Evolutionary conservation across 495 filamentous ascomycete genomes (phyloP).

Genomic region (Sabuloglossum arenarium): DNA sequence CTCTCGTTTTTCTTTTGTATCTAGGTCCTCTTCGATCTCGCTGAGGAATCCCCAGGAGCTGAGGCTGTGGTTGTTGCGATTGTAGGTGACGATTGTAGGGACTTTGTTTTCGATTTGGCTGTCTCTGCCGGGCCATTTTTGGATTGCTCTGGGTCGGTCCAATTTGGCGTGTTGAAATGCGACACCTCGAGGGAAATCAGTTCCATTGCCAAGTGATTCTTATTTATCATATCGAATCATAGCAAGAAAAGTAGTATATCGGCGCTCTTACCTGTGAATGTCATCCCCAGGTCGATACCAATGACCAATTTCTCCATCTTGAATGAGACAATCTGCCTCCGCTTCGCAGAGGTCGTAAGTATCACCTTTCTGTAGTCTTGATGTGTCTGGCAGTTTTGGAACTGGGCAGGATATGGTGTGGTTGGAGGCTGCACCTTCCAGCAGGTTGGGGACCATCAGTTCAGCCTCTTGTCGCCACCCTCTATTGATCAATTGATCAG

Average conservation of each 20-base stretch:
- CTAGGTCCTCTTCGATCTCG: conserved; percentile 22
- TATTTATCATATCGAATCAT: background rate
- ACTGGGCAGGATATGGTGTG: too few relatives aligned
- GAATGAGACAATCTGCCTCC: background rate
- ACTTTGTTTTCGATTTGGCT: conserved; percentile 38
- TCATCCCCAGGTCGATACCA: conserved; percentile 41
- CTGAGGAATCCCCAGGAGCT: conserved; percentile 37
- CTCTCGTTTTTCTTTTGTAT: conserved; percentile 19
- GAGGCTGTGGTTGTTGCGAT: conserved; percentile 14
- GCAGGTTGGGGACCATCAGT: too few relatives aligned
- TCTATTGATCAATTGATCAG: too few relatives aligned
- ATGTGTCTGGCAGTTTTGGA: too few relatives aligned
- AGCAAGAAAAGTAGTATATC: background rate
- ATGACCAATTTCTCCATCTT: conserved; percentile 16
- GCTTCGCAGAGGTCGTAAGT: too few relatives aligned
- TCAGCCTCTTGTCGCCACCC: too few relatives aligned
- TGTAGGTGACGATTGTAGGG: conserved; percentile 32
- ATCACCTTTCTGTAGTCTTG: too few relatives aligned
- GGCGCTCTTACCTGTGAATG: conserved; percentile 29
- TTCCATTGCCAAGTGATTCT: conserved; percentile 3
- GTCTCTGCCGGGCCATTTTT: conserved; percentile 37
- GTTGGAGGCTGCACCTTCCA: too few relatives aligned
- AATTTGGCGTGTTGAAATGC: conserved; percentile 18
- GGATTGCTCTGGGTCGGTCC: conserved; percentile 28
- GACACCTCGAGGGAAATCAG: conserved; percentile 23